A percentile compares a stretch with the other conserved stretches of the same genome.
phyloP scores from a whole-genome alignment of 768 basidiomycete genomes.

The Lyophyllum decastes region DNA sequence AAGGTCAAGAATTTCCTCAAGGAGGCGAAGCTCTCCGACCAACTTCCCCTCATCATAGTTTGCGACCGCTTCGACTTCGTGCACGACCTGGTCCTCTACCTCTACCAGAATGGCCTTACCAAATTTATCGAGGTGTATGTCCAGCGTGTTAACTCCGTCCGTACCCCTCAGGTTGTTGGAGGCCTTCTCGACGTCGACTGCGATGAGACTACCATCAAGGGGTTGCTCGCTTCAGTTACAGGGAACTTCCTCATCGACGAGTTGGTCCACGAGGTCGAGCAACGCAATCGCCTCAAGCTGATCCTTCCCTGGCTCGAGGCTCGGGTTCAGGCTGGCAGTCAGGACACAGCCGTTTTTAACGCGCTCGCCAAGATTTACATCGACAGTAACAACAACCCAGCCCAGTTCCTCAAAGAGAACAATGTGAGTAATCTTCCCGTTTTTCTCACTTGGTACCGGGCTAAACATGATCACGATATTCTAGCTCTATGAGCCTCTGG shows the following conservation, averaged over 20 bases:
- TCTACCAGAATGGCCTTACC: conserved; percentile 95
- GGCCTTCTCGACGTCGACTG: conserved; percentile 98
- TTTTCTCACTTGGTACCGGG: not conserved
- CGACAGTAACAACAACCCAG: conserved; percentile 98
- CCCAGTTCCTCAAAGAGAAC: conserved; percentile 97
- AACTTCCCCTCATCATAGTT: conserved; percentile 98
- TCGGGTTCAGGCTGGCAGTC: conserved; percentile 89
- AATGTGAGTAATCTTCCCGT: conserved; percentile 59
- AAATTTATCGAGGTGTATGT: conserved; percentile 99
- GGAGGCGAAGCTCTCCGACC: conserved; percentile 94
- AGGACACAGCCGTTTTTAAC: conserved; percentile 93
- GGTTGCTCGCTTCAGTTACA: conserved; percentile 88
- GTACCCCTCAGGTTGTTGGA: conserved; percentile 96
- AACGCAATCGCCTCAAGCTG: conserved; percentile 92
- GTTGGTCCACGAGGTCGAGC: conserved; percentile 95
- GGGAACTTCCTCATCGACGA: conserved; percentile 99
- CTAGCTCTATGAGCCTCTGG: conserved; percentile 92
- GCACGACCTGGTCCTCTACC: conserved; percentile 96
- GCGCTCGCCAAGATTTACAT: conserved; percentile 98
- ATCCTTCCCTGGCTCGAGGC: conserved; percentile 97
- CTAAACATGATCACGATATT: conserved; percentile 8
- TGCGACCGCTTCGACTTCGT: conserved; percentile 99
- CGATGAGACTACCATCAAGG: conserved; percentile 94
- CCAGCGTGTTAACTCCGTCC: conserved; percentile 94
- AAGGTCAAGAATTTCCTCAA: conserved; percentile 99